A percentile compares a stretch with the other conserved stretches of the same genome.
These are phyloP conservation scores for Cercophora samala DNA, from an alignment of 495 filamentous ascomycete genomes.

Conservation along the genomic window DNA sequence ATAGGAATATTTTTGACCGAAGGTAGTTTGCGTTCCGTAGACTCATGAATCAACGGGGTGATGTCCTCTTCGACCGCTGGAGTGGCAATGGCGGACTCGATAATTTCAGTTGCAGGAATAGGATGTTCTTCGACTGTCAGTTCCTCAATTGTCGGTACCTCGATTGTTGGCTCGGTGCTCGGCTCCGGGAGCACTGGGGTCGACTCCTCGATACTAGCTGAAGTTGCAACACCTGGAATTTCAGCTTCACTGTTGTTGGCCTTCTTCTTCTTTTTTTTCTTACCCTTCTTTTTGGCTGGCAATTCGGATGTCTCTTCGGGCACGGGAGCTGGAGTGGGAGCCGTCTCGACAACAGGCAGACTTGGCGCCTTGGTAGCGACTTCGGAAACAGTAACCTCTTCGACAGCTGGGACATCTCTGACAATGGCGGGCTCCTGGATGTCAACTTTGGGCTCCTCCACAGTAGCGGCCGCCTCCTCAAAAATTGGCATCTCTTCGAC, in stretches of 20 bases:
- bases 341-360: not conserved
- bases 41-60: not conserved
- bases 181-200: not conserved
- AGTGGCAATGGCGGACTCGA: not conserved
- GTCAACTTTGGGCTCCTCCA: not conserved
- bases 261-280: not conserved
- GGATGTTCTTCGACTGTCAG: not conserved
- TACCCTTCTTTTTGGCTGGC: not conserved
- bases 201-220: not conserved
- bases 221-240: not conserved
- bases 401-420: not conserved
- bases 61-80: constrained; percentile 7
- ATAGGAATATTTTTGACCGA: not conserved
- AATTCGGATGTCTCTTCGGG: not conserved
- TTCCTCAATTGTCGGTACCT: not conserved
- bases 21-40: not conserved
- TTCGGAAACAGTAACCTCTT: not conserved
- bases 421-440: not conserved
- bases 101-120: not conserved
- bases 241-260: not conserved
- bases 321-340: not conserved
- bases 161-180: not conserved
- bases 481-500: not conserved
- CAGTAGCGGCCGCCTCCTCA: not conserved
- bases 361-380: not conserved